Percentiles rank a stretch among this genome's conserved stretches.
phyloP scores from a whole-genome alignment of 495 filamentous ascomycete species.

The Clohesyomyces aquaticus region DNA sequence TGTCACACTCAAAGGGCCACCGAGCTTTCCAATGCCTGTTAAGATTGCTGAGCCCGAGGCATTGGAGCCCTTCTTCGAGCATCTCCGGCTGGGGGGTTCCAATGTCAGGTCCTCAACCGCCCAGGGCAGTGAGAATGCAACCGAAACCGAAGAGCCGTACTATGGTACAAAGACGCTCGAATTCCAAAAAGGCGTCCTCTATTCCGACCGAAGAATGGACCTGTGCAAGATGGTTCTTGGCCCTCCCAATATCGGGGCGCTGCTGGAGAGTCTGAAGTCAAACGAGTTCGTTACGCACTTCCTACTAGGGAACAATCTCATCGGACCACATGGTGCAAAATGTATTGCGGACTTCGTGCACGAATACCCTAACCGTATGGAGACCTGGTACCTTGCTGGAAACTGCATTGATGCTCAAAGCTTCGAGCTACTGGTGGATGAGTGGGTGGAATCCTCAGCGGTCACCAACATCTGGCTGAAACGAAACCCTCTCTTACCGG shows the following conservation, averaged over 20 bases:
- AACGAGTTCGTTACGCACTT: conserved; percentile 50
- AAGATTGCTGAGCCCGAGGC: conserved; percentile 36
- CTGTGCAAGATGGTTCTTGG: conserved; percentile 50
- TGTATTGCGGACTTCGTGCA: conserved; percentile 47
- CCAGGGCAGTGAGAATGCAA: conserved; percentile 10
- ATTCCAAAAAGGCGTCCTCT: conserved; percentile 45
- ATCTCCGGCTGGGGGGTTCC: conserved; percentile 33
- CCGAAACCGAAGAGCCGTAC: conserved; percentile 35
- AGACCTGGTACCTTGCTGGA: conserved; percentile 54
- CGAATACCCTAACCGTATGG: conserved; percentile 46
- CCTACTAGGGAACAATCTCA: conserved; percentile 53
- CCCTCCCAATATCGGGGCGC: conserved; percentile 46
- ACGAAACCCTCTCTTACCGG: conserved; percentile 50
- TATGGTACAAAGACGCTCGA: conserved; percentile 40
- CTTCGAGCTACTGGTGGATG: conserved; percentile 45
- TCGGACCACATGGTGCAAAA: conserved; percentile 48
- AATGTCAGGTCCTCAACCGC: conserved; percentile 13
- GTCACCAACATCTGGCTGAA: conserved; percentile 54
- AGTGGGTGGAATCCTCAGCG: conserved; percentile 40
- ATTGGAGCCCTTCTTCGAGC: conserved; percentile 42
- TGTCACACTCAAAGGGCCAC: conserved; percentile 34
- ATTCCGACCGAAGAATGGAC: conserved; percentile 44
- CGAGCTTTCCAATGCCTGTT: conserved; percentile 43
- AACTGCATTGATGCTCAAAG: conserved; percentile 46
- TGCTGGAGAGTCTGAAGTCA: conserved; percentile 45